Conservation (phyloP, 129 eudicot species). For the Dittrichia graveolens region DNA sequence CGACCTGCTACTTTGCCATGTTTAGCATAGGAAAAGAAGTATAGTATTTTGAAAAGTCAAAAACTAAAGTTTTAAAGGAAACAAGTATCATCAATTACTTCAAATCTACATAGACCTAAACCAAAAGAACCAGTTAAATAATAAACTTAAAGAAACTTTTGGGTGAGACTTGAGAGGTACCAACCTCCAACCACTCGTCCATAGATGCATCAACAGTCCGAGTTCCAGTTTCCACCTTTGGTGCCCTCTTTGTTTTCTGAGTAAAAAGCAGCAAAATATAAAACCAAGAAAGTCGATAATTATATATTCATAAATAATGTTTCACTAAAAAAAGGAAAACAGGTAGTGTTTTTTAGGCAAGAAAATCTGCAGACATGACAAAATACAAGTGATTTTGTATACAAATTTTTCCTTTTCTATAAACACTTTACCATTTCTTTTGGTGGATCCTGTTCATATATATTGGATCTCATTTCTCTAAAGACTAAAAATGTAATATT, state of each 20-base stretch:
- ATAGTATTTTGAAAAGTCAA: background rate
- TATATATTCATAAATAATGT: background rate
- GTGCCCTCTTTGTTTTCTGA: slow-evolving; percentile 88
- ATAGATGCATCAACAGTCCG: slow-evolving; percentile 72
- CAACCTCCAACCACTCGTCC: slow-evolving; percentile 97
- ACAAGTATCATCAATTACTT: too few species aligned
- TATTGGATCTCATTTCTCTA: background rate
- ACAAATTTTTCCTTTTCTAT: background rate
- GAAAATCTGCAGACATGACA: slow-evolving; percentile 6
- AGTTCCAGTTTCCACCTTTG: slow-evolving; percentile 98
- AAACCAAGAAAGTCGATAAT: slow-evolving; percentile 12
- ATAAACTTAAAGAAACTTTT: slow-evolving; percentile 22
- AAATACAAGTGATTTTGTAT: background rate
- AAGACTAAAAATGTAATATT: background rate
- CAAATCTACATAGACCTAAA: slow-evolving; percentile 1
- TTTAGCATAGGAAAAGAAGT: background rate
- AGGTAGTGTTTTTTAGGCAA: background rate
- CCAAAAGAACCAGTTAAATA: background rate
- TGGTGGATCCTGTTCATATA: slow-evolving; percentile 4
- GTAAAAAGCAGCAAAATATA: slow-evolving; percentile 15
- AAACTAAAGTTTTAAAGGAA: background rate
- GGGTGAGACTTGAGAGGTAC: slow-evolving; percentile 8
- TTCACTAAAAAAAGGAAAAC: background rate
- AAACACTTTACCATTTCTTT: background rate
- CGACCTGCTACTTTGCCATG: background rate